Conservation (phyloP, 164 flowering plant genomes). For the Magnolia kwangsiensis region DNA sequence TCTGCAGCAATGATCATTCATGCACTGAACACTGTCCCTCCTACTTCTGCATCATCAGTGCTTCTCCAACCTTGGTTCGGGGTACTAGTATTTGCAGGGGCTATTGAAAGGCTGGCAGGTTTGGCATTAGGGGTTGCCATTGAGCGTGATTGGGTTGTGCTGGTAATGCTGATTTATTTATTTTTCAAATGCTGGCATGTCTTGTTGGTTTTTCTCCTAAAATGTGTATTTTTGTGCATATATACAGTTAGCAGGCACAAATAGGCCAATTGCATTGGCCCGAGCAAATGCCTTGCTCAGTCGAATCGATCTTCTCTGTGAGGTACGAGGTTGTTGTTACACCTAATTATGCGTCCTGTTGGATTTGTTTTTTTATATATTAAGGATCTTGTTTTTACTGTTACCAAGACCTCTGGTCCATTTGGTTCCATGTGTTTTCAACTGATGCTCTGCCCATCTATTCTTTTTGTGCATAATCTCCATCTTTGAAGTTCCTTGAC, state of each 20-base stretch:
- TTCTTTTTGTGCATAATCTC: too few species aligned
- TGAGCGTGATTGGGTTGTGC: conserved; percentile 99
- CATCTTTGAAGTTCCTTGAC: too few species aligned
- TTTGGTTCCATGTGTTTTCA: too few species aligned
- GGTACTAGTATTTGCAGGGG: conserved; percentile 74
- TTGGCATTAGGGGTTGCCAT: conserved; percentile 85
- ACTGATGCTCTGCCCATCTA: too few species aligned
- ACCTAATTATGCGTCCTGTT: background rate
- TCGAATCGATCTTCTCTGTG: conserved; percentile 89
- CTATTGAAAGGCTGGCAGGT: conserved; percentile 84
- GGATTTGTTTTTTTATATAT: background rate
- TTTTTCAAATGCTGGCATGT: background rate
- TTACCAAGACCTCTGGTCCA: too few species aligned
- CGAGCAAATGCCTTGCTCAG: conserved; percentile 89
- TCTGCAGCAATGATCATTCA: conserved; percentile 89
- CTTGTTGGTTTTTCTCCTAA: background rate
- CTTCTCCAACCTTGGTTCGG: conserved; percentile 88
- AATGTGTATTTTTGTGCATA: background rate
- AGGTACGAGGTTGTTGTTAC: conserved; percentile 40
- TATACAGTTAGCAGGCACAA: conserved; percentile 82
- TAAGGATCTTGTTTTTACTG: too few species aligned
- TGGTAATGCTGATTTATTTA: conserved; percentile 43
- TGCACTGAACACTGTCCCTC: conserved; percentile 45
- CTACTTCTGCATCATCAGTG: conserved; percentile 45
- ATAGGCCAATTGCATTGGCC: conserved; percentile 90